phyloP scores from a whole-genome alignment of 2,329 filamentous ascomycete species.

The Fusarium begoniae region DNA sequence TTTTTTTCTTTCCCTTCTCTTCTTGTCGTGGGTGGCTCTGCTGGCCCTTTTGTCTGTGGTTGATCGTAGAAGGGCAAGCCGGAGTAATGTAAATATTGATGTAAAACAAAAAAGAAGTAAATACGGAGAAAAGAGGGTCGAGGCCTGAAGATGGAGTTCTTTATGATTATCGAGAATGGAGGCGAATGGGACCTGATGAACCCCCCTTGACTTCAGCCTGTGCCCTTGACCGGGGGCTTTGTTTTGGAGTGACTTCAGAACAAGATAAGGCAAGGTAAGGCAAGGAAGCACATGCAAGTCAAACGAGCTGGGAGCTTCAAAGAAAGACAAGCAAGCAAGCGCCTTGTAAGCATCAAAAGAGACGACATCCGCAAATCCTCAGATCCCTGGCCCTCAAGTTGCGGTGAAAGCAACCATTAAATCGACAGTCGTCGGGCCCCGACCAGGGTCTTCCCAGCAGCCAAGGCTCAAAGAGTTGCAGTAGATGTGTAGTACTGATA shows the following conservation, averaged over 20 bases:
- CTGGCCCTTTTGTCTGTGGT: constrained; percentile 1
- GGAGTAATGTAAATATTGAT: neutral
- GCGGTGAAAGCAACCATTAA: constrained; percentile 42
- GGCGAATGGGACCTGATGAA: neutral
- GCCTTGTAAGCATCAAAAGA: constrained; percentile 20
- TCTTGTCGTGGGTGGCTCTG: constrained; percentile 10
- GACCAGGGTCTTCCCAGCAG: constrained; percentile 40
- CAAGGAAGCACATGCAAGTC: constrained; percentile 12
- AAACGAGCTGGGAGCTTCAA: neutral
- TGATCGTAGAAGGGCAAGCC: neutral
- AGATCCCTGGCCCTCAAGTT: constrained; percentile 40
- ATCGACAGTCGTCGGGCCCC: constrained; percentile 24
- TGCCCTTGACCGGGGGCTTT: neutral
- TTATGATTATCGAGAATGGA: constrained; percentile 8
- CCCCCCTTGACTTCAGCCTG: neutral
- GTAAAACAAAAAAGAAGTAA: neutral
- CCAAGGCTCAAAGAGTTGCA: constrained; percentile 9
- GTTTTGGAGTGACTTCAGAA: neutral
- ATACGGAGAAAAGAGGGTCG: constrained; percentile 19
- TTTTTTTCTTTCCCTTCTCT: neutral
- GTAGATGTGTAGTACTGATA: constrained; percentile 2
- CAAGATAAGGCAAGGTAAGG: neutral
- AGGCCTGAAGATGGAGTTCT: constrained; percentile 16
- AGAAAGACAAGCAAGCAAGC: neutral
- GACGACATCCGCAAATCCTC: constrained; percentile 20